Percentiles rank a stretch among this genome's conserved stretches.
phyloP scores from a whole-genome alignment of 768 basidiomycete genomes.

The Mycena amicta region DNA sequence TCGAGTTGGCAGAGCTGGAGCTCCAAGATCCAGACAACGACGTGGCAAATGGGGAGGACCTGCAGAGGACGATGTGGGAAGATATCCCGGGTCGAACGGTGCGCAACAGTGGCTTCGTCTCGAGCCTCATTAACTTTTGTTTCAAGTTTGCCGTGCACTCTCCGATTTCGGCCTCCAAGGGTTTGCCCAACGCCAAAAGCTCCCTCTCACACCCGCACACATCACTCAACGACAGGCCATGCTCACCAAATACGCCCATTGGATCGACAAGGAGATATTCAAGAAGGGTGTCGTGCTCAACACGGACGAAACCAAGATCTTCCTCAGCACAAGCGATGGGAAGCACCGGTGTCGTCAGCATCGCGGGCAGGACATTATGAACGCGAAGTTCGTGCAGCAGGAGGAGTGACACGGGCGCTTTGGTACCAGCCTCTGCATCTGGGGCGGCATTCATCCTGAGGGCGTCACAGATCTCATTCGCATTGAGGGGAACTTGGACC shows the following conservation, averaged over 20 bases:
- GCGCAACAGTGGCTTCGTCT: neutral
- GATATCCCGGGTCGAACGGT: neutral
- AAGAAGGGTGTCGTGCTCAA: constrained; percentile 1
- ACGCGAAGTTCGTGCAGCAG: neutral
- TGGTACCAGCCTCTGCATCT: neutral
- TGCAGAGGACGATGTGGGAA: neutral
- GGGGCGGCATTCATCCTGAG: neutral
- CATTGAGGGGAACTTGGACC: constrained; percentile 1
- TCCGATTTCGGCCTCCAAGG: neutral
- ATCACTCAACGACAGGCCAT: neutral
- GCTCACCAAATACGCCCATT: neutral
- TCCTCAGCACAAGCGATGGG: neutral
- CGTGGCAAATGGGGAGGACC: neutral
- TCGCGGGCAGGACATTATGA: neutral
- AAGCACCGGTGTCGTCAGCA: neutral
- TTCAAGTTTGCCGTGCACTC: neutral
- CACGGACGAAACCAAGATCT: constrained; percentile 1
- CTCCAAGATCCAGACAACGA: neutral
- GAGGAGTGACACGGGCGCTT: neutral
- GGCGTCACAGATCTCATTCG: neutral
- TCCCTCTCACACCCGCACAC: neutral
- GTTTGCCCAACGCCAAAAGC: constrained; percentile 3
- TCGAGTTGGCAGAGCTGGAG: neutral
- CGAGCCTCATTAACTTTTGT: neutral
- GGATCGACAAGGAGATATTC: constrained; percentile 2